Evolutionary conservation across 352 stramenopile genomes (phyloP).

Genomic region (Plasmopara muralis): DNA sequence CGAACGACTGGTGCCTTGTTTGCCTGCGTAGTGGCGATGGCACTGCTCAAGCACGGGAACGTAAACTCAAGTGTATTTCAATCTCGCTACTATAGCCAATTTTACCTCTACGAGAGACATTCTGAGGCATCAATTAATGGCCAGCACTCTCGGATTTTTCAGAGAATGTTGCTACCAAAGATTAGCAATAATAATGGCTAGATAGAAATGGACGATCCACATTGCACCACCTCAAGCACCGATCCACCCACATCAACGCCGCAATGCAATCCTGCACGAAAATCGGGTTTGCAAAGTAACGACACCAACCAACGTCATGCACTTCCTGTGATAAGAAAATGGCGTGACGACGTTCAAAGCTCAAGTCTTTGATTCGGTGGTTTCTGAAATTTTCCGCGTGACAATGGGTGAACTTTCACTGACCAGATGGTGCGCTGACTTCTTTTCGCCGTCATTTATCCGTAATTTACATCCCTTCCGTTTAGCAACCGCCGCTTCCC

Average conservation of each 20-base stretch:
- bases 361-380: constrained; percentile 1
- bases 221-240: neutral
- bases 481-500: constrained; percentile 17
- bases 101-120: neutral
- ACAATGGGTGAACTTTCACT: constrained; percentile 24
- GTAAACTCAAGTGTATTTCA: no score
- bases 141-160: neutral
- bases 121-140: neutral
- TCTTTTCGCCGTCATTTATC: constrained; percentile 18
- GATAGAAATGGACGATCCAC: neutral
- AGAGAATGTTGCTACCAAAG: neutral
- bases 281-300: neutral
- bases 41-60: neutral
- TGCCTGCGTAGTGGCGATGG: constrained; percentile 4
- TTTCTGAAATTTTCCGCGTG: constrained; percentile 24
- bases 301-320: neutral
- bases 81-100: no score
- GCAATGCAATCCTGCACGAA: neutral
- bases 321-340: neutral
- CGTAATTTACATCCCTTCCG: constrained; percentile 19
- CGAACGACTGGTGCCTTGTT: constrained; percentile 11
- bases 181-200: neutral
- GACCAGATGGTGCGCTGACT: constrained; percentile 21
- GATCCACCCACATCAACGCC: neutral
- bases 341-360: neutral